phyloP scores from a whole-genome alignment of 208 protist genomes.

The Leishmania braziliensis region DNA sequence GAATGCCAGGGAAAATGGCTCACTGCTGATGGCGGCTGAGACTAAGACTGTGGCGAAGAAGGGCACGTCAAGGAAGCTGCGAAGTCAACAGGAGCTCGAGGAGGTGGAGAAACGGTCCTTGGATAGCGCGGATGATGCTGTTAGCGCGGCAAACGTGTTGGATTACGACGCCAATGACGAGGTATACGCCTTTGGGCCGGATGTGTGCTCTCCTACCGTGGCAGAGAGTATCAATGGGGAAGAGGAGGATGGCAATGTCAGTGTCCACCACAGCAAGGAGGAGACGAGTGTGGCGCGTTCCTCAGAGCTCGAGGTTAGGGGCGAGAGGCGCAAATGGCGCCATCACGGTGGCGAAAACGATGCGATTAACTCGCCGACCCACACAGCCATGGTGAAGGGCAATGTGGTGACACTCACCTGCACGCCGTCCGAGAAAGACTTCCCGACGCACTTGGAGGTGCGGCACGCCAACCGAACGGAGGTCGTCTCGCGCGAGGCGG shows the following conservation, averaged over 20 bases:
- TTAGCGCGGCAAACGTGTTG: neutral
- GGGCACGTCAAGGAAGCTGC: neutral
- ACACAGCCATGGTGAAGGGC: constrained; percentile 14
- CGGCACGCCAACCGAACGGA: neutral
- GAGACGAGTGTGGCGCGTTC: neutral
- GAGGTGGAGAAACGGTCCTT: constrained; percentile 22
- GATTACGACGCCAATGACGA: neutral
- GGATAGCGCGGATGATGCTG: constrained; percentile 9
- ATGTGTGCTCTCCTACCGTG: neutral
- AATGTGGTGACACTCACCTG: constrained; percentile 15
- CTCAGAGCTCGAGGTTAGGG: neutral
- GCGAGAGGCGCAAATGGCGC: constrained; percentile 10
- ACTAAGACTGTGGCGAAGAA: neutral
- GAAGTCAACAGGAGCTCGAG: constrained; percentile 6
- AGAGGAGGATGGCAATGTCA: constrained; percentile 1
- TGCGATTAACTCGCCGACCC: neutral
- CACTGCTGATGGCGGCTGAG: neutral
- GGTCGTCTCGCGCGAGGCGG: neutral
- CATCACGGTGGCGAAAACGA: neutral
- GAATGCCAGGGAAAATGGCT: neutral
- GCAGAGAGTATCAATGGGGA: neutral
- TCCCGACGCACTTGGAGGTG: constrained; percentile 9
- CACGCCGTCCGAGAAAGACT: constrained; percentile 10
- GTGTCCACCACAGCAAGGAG: neutral
- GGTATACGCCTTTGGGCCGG: neutral